A percentile compares a stretch with the other conserved stretches of the same genome.
Conservation (phyloP, 495 filamentous ascomycete genomes). For the Lindgomyces ingoldianus region DNA sequence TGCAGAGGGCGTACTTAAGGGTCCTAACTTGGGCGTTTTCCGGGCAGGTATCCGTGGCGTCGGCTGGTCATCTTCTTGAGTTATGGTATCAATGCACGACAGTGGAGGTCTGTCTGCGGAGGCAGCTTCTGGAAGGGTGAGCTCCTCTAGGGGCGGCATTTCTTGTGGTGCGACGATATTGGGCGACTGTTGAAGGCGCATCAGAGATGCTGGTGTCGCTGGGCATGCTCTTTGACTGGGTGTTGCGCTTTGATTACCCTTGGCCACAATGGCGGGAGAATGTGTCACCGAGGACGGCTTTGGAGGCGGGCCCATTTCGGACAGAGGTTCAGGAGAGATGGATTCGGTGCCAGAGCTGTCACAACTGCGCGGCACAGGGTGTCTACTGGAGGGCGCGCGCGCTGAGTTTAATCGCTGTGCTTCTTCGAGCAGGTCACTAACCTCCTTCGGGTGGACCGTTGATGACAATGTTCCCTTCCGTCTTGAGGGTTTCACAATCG, state of each 20-base stretch:
- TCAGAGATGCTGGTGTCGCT: slow-evolving; percentile 45
- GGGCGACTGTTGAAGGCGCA: slow-evolving; percentile 38
- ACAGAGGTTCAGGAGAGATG: slow-evolving; percentile 69
- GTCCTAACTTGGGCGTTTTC: slow-evolving; percentile 44
- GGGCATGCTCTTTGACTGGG: slow-evolving; percentile 19
- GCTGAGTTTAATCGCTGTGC: slow-evolving; percentile 37
- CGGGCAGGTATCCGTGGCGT: slow-evolving; percentile 42
- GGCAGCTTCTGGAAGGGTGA: slow-evolving; percentile 44
- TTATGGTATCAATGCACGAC: slow-evolving; percentile 28
- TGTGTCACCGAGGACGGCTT: slow-evolving; percentile 52
- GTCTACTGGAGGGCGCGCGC: slow-evolving; percentile 14
- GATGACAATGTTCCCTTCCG: slow-evolving; percentile 55
- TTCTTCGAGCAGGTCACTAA: slow-evolving; percentile 40
- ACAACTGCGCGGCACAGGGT: slow-evolving; percentile 45
- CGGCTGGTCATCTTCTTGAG: slow-evolving; percentile 23
- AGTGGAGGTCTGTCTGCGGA: slow-evolving; percentile 34
- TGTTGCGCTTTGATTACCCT: background rate
- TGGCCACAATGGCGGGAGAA: slow-evolving; percentile 55
- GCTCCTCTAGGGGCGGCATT: slow-evolving; percentile 39
- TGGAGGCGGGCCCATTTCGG: slow-evolving; percentile 74
- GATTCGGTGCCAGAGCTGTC: slow-evolving; percentile 68
- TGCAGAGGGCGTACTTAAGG: slow-evolving; percentile 38
- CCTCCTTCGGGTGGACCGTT: slow-evolving; percentile 41
- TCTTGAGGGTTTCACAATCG: slow-evolving; percentile 75
- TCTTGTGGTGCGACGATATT: slow-evolving; percentile 11